Percentiles rank a stretch among this genome's conserved stretches.
Evolutionary conservation across 2,329 filamentous ascomycete species (phyloP).

Genomic region (Cladosporium sp.): DNA sequence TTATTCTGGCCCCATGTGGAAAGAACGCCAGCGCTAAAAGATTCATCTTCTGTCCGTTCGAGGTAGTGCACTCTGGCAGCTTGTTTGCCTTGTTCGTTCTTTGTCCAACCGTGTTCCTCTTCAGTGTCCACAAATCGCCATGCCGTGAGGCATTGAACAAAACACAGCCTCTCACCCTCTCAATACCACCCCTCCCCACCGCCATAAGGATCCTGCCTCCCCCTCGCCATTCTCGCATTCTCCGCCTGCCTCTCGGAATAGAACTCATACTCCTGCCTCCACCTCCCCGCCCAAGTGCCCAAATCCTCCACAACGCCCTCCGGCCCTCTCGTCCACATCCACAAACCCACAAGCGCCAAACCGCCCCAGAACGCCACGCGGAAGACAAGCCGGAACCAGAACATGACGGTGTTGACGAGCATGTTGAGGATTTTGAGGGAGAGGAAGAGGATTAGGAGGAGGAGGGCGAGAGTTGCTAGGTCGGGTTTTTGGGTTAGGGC

Average conservation of each 20-base stretch:
- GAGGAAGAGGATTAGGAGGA: conserved; percentile 60
- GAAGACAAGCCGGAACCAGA: conserved; percentile 66
- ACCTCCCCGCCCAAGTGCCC: background rate
- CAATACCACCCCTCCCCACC: background rate
- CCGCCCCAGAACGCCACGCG: conserved; percentile 60
- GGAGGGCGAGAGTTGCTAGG: conserved; percentile 49
- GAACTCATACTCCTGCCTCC: conserved; percentile 7
- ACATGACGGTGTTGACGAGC: conserved; percentile 67
- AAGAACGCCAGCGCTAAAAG: too few relatives aligned
- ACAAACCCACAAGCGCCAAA: conserved; percentile 51
- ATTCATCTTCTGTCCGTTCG: too few relatives aligned
- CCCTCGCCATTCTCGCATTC: conserved; percentile 21
- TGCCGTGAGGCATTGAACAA: background rate
- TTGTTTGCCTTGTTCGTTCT: too few relatives aligned
- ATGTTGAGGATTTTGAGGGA: conserved; percentile 62
- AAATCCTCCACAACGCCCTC: conserved; percentile 61
- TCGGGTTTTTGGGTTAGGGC: conserved; percentile 36
- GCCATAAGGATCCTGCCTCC: conserved; percentile 15
- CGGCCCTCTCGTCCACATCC: conserved; percentile 57
- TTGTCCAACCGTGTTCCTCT: too few relatives aligned
- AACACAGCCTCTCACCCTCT: background rate
- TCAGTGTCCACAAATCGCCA: background rate
- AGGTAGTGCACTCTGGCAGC: too few relatives aligned
- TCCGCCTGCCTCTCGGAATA: background rate
- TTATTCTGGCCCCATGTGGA: too few relatives aligned